Evolutionary conservation across 2,329 filamentous ascomycete genomes (phyloP).

Genomic region (Cladosporium austrohemisphaericum): DNA sequence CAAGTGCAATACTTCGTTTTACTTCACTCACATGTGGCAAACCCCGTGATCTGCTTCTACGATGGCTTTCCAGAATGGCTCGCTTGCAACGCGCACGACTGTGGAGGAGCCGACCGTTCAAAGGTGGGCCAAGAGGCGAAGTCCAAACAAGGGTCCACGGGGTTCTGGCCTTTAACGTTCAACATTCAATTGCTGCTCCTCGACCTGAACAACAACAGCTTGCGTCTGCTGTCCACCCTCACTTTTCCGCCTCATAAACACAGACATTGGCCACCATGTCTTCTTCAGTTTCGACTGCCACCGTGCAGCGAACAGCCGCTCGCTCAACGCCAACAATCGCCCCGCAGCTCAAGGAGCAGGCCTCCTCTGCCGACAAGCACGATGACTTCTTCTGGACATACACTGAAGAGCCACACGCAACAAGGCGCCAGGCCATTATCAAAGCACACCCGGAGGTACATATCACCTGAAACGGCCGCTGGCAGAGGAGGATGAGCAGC

Average conservation of each 20-base stretch:
- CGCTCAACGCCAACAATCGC: background rate
- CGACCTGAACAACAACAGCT: conserved; percentile 7
- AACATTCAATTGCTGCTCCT: conserved; percentile 3
- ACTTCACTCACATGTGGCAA: background rate
- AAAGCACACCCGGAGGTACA: conserved; percentile 91
- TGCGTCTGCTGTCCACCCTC: background rate
- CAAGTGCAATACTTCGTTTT: too few relatives aligned
- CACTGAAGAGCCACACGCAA: conserved; percentile 94
- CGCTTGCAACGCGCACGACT: conserved; percentile 3
- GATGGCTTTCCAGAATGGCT: background rate
- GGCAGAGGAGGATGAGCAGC: conserved; percentile 5
- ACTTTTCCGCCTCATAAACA: background rate
- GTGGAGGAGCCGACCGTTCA: conserved; percentile 1
- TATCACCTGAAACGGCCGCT: conserved; percentile 5
- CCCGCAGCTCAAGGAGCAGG: conserved; percentile 3
- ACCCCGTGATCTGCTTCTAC: conserved; percentile 2
- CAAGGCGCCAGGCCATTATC: conserved; percentile 87
- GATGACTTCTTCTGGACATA: conserved; percentile 96
- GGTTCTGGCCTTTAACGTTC: conserved; percentile 9
- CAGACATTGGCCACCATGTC: conserved; percentile 19
- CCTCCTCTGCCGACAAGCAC: conserved; percentile 24
- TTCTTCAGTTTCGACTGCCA: conserved; percentile 27
- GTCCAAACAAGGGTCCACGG: conserved; percentile 5
- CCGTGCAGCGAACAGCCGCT: conserved; percentile 13
- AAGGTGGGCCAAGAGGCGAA: background rate